Percentiles rank a stretch among this genome's conserved stretches.
These are phyloP conservation scores for Handroanthus guayacan DNA, from an alignment of 257 asterid genomes.

Conservation along the genomic window DNA sequence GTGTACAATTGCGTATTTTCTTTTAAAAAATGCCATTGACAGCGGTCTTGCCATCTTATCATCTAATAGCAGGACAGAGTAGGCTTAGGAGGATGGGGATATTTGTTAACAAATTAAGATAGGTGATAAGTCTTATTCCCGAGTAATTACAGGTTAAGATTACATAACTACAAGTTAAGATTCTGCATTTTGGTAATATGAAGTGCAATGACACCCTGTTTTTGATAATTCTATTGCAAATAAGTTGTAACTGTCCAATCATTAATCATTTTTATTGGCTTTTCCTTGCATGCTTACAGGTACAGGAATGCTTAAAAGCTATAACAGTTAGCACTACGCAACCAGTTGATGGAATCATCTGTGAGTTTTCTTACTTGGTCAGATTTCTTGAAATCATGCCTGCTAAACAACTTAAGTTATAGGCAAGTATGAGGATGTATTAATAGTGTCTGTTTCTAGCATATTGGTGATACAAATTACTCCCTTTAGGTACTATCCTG, in stretches of 20 bases:
- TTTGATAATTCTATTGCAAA: neutral
- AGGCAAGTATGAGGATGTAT: neutral
- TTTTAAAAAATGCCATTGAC: too few species aligned
- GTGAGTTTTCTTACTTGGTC: constrained; percentile 55
- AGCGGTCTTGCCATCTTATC: neutral
- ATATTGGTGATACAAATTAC: neutral
- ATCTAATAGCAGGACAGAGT: neutral
- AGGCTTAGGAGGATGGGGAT: neutral
- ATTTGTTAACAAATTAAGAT: neutral
- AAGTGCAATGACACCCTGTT: constrained; percentile 3
- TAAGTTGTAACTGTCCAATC: neutral
- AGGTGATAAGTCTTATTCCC: neutral
- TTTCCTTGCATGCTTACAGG: constrained; percentile 43
- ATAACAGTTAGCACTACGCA: constrained; percentile 25
- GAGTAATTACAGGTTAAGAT: neutral
- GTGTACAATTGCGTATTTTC: too few species aligned
- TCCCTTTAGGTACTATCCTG: neutral
- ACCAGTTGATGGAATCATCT: constrained; percentile 54
- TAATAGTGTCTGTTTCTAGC: neutral
- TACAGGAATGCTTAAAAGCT: constrained; percentile 39
- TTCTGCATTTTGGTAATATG: neutral
- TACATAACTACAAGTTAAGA: neutral
- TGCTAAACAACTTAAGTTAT: neutral
- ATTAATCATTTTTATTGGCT: constrained; percentile 15
- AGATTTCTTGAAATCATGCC: constrained; percentile 1